Base-by-base conservation (phyloP, 163 green algal genomes). In the Scenedesmus sp. region DNA sequence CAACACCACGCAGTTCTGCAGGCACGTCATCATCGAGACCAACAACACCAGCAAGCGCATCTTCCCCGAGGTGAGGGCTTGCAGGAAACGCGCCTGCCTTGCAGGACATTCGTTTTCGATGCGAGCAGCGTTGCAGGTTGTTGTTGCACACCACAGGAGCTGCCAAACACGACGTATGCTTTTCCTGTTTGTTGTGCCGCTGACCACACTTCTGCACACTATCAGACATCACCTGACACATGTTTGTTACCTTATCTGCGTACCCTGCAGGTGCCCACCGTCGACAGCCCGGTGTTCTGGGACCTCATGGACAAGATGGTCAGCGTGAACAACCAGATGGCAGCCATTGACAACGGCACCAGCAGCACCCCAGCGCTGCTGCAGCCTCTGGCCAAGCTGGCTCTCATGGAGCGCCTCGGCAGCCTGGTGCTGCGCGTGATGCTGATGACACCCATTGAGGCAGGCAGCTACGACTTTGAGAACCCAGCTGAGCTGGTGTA, bases 1-100 rank as follows among this genome's bases (percentile, higher is more conserved):
- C 52, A 96, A 99, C 95, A 99, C 98, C 74, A 99, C 93, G 34
- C 87, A 98, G 94, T 99, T 99, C 96, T 99, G 99, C 96, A 97
- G 98, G 96, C 98, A 99, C 92, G 98, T 99, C 16, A 99, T 99
- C 94, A 97, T 99, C 74, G 97, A 99, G 97, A 99, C 98, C 70
- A 99, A 99, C 97, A 99, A 98, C 91, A 98, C 98, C 54, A 99
- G 97, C 9, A 97, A 95, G 60, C 95, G 98, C 82, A 97, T 99
- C 90, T 99, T 99, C 96, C 97, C 98, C n/a, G 96, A 97, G 90
- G 97, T 98, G 59, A 89, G 94, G 96, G 13, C 13, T 66, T 83
- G 46, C 34, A 95, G 82, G 88, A 84, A 46, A 83, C 6, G 46
- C 13, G 52, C 54, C 0, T 67, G 81, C 52, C n/a, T 52, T 54